Percentiles rank a stretch among this genome's conserved stretches.
phyloP scores from a whole-genome alignment of 2,329 filamentous ascomycete species.

The Harringtonia aguacate region DNA sequence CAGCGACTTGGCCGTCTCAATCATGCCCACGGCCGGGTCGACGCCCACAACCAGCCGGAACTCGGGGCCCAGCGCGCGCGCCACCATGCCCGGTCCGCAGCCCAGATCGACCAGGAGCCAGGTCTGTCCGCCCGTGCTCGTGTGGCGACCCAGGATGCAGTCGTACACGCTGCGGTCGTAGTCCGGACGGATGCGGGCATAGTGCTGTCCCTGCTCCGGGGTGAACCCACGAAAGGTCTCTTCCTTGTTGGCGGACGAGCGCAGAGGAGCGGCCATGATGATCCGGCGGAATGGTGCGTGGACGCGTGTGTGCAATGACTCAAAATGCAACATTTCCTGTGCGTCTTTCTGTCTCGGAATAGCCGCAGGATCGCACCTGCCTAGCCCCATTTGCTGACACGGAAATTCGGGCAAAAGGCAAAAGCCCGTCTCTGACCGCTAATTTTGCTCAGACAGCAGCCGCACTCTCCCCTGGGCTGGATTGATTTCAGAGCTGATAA shows the following conservation, averaged over 20 bases:
- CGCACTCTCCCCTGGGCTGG: too few species aligned
- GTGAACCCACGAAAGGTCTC: constrained; percentile 35
- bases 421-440: too few species aligned
- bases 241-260: constrained; percentile 15
- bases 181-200: constrained; percentile 27
- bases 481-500: too few species aligned
- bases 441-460: too few species aligned
- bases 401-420: too few species aligned
- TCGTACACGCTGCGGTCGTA: constrained; percentile 38
- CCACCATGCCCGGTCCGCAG: constrained; percentile 43
- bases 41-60: constrained; percentile 37
- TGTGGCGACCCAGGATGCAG: constrained; percentile 34
- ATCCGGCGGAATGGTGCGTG: not conserved
- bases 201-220: constrained; percentile 29
- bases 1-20: constrained; percentile 29
- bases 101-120: constrained; percentile 40
- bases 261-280: not conserved
- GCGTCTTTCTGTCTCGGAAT: too few species aligned
- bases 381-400: too few species aligned
- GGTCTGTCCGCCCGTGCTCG: constrained; percentile 29
- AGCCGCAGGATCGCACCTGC: too few species aligned
- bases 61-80: constrained; percentile 29
- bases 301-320: too few species aligned
- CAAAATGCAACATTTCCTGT: too few species aligned
- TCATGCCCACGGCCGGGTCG: constrained; percentile 44